These are phyloP conservation scores for Megacollybia marginata DNA, from an alignment of 768 basidiomycete genomes.

Conservation along the genomic window DNA sequence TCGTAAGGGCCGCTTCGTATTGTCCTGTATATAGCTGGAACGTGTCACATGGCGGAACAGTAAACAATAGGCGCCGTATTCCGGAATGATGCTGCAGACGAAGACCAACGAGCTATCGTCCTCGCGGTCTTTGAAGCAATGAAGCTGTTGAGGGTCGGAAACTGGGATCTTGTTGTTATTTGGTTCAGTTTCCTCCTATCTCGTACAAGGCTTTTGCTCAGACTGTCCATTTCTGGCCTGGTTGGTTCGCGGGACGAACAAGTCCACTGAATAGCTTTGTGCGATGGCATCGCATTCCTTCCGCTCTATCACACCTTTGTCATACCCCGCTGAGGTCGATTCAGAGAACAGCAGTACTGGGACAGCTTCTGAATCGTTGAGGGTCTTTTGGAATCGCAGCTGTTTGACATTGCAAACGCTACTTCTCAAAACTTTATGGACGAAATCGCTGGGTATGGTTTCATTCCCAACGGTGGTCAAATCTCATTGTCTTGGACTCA, in stretches of 20 bases:
- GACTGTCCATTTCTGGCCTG: constrained; percentile 86
- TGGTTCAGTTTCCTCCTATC: too few relatives aligned
- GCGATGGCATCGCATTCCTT: constrained; percentile 62
- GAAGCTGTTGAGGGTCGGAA: too few relatives aligned
- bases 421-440: constrained; percentile 96
- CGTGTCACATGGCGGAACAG: too few relatives aligned
- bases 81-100: too few relatives aligned
- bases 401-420: constrained; percentile 64
- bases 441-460: constrained; percentile 74
- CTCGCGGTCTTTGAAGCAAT: too few relatives aligned
- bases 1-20: too few relatives aligned
- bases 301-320: constrained; percentile 90
- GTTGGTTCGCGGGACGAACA: constrained; percentile 71
- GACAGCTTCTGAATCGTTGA: constrained; percentile 81
- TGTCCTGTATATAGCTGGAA: too few relatives aligned
- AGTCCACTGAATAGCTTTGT: constrained; percentile 59
- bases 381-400: constrained; percentile 76
- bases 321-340: constrained; percentile 73
- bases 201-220: constrained; percentile 64
- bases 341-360: constrained; percentile 76
- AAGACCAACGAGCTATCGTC: too few relatives aligned
- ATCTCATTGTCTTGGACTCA: constrained; percentile 32
- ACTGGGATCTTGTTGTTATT: too few relatives aligned
- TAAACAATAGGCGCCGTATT: too few relatives aligned
- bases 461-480: constrained; percentile 91